Base-by-base conservation (phyloP, 2,329 filamentous ascomycete genomes). In the Colletotrichum sojae region DNA sequence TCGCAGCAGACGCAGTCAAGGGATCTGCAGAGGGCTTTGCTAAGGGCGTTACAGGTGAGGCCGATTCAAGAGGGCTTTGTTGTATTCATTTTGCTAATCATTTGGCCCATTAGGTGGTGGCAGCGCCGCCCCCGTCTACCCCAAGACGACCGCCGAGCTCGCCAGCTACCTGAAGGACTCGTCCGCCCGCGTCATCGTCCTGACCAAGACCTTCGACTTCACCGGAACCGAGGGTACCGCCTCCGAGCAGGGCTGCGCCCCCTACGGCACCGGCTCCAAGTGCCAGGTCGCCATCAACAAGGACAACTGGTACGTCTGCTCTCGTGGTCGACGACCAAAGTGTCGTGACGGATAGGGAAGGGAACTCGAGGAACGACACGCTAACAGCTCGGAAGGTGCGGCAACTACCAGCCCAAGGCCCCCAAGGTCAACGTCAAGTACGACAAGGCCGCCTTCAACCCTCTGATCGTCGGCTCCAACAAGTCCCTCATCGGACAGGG, bases 251-350 rank as follows among this genome's bases (percentile, higher is more conserved):
- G 89, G 88, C 20, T 91, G 89, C 73, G 84, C 88, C 12, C 88
- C 89, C 25, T 88, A 84, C 79, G 88, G 86, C 45, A 71, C 69
- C 48, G 83, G 75, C 8, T 79, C 84, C 3, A 78, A 70, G 9
- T 88, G 89, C 78, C 89, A 91, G 81, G 73, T 85, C 51, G 86
- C 89, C 72, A 90, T 91, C 77, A 87, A 90, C 81, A 81, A 88
- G 80, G 79, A 89, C 75, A 75, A 82, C 36, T 71, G 69, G 69
- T 91, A 89, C 78, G 88, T 88, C 20, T 88, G 84, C 78, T 43
- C 40, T 36, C 31, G 8, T 36, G 40, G 12, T 15, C 20, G 18
- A 25, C 10, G 1, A 36, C 31, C 6, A 10, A 36, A 36, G 31
- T 1, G 31, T 36, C 8, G 31, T 31, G 27, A 36, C 1, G 31